These are phyloP conservation scores for Limtongia smithiae DNA, from an alignment of 805 yeast species.

Conservation along the genomic window DNA sequence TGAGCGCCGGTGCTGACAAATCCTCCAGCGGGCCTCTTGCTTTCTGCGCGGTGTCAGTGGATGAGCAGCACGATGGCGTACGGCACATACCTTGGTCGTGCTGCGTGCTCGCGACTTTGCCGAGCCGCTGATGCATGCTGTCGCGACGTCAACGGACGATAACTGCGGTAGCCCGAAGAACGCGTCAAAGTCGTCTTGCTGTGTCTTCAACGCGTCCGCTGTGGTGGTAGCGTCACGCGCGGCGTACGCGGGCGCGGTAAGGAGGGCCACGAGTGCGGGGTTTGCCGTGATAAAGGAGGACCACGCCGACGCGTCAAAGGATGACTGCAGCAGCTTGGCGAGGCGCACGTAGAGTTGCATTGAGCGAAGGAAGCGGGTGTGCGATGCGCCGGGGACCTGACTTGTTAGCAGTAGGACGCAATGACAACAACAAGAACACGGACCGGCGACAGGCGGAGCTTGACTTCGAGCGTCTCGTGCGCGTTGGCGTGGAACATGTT, in stretches of 20 bases:
- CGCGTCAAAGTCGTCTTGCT: constrained; percentile 14
- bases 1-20: constrained; percentile 4
- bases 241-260: constrained; percentile 20
- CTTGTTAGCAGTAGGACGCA: neutral
- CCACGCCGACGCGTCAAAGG: constrained; percentile 28
- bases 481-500: constrained; percentile 29
- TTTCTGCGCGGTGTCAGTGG: no score
- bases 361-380: constrained; percentile 17
- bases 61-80: no score
- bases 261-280: constrained; percentile 17
- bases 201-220: neutral
- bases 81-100: no score
- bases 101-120: constrained; percentile 7
- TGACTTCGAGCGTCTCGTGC: constrained; percentile 35
- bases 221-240: neutral
- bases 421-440: neutral
- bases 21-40: constrained; percentile 16
- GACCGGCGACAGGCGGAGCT: constrained; percentile 32
- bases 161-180: constrained; percentile 13
- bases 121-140: neutral
- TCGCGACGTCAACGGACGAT: neutral
- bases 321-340: constrained; percentile 20
- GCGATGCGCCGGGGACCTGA: constrained; percentile 25
- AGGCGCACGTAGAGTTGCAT: constrained; percentile 25
- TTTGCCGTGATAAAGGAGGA: constrained; percentile 21